Evolutionary conservation across 2,329 filamentous ascomycete species (phyloP).

Genomic region (Aspergillus aculeatus): DNA sequence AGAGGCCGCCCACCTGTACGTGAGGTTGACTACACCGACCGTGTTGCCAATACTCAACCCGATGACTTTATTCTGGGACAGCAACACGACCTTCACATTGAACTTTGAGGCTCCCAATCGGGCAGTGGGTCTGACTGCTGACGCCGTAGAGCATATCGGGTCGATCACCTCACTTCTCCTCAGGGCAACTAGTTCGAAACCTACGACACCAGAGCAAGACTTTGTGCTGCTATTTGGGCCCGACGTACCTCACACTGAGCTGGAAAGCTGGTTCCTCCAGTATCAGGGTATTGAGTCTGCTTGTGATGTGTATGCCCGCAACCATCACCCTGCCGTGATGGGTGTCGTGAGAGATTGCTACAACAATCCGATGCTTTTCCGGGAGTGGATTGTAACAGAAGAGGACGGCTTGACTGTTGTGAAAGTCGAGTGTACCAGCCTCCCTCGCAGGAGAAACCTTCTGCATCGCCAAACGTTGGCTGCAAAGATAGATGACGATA

Average conservation of each 20-base stretch:
- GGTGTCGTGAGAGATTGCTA: conserved; percentile 33
- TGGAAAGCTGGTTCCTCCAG: conserved; percentile 22
- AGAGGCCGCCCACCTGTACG: conserved; percentile 14
- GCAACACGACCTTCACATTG: conserved; percentile 21
- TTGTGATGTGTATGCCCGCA: conserved; percentile 20
- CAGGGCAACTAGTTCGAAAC: conserved; percentile 20
- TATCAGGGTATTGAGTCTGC: conserved; percentile 25
- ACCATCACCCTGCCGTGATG: neutral
- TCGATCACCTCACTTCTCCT: conserved; percentile 32
- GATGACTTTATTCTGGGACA: conserved; percentile 32
- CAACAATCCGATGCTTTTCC: conserved; percentile 26
- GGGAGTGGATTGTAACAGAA: conserved; percentile 22
- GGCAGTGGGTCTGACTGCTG: conserved; percentile 9
- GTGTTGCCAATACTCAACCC: conserved; percentile 17
- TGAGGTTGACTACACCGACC: conserved; percentile 24
- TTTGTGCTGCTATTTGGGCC: conserved; percentile 31
- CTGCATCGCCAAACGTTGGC: conserved; percentile 18
- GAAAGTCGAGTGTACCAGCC: conserved; percentile 27
- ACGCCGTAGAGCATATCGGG: conserved; percentile 31
- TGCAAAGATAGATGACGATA: conserved; percentile 9
- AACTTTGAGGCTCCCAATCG: conserved; percentile 17
- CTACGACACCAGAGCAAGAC: conserved; percentile 15
- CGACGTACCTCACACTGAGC: conserved; percentile 12
- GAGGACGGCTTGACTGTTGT: conserved; percentile 9
- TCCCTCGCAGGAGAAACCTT: conserved; percentile 31